Percentiles rank a stretch among this genome's conserved stretches.
phyloP scores from a whole-genome alignment of 2,329 filamentous ascomycete species.

The Iodosphaeria phyllophila region DNA sequence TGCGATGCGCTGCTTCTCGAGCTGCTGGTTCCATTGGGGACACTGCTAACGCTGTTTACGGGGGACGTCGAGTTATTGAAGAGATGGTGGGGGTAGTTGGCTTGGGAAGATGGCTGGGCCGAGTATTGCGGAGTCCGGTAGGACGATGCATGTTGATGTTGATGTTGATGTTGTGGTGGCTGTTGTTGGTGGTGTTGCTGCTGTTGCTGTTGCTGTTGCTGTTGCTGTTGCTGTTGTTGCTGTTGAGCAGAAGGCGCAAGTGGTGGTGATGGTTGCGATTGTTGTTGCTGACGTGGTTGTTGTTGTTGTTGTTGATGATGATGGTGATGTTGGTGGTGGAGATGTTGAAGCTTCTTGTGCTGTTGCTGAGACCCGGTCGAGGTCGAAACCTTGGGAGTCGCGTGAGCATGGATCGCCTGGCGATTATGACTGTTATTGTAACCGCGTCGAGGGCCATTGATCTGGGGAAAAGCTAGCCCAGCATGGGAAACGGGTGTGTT shows the following conservation, averaged over 20 bases:
- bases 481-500: constrained; percentile 26
- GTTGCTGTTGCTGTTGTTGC: constrained; percentile 11
- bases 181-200: too few relatives aligned
- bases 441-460: too few relatives aligned
- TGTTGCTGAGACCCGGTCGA: too few relatives aligned
- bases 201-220: too few relatives aligned
- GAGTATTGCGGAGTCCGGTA: constrained; percentile 35
- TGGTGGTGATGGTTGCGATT: constrained; percentile 28
- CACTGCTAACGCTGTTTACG: constrained; percentile 26
- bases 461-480: constrained; percentile 32
- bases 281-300: too few relatives aligned
- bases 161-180: too few relatives aligned
- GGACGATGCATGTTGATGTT: constrained; percentile 33
- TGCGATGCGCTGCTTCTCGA: constrained; percentile 24
- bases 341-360: constrained; percentile 26
- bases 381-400: too few relatives aligned
- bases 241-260: constrained; percentile 36
- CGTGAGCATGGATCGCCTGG: too few relatives aligned
- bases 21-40: constrained; percentile 29
- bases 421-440: too few relatives aligned
- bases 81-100: constrained; percentile 31
- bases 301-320: too few relatives aligned
- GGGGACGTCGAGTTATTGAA: constrained; percentile 28
- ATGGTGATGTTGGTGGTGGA: constrained; percentile 21
- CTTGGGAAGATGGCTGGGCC: constrained; percentile 28